A percentile compares a stretch with the other conserved stretches of the same genome.
These are phyloP conservation scores for Nicotiana sylvestris DNA, from an alignment of 257 asterid species.

Conservation along the genomic window DNA sequence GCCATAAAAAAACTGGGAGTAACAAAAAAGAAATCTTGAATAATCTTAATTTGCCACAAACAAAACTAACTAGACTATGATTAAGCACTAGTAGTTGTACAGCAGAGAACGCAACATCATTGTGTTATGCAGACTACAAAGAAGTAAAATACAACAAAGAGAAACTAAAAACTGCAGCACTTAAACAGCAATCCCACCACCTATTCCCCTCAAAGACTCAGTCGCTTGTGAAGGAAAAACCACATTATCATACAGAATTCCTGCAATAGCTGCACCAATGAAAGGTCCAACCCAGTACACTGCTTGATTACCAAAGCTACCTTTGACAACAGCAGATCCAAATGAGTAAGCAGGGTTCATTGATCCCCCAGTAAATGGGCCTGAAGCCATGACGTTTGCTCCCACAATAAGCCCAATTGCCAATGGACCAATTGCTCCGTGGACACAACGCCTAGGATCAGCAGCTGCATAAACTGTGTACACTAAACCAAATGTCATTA, in stretches of 20 bases:
- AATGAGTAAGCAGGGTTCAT: constrained; percentile 83
- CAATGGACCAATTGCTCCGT: constrained; percentile 62
- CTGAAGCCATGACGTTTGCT: constrained; percentile 73
- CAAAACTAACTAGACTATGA: not conserved
- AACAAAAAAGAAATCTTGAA: not conserved
- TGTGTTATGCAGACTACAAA: not conserved
- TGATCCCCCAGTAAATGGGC: constrained; percentile 82
- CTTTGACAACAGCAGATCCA: constrained; percentile 60
- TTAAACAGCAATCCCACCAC: constrained; percentile 30
- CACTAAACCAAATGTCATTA: constrained; percentile 70
- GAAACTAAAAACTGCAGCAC: not conserved
- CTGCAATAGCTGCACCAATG: constrained; percentile 68
- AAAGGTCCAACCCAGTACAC: constrained; percentile 86
- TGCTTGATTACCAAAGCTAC: constrained; percentile 72
- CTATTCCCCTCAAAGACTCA: constrained; percentile 35
- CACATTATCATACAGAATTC: constrained; percentile 60
- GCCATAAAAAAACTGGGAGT: not conserved
- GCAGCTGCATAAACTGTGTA: constrained; percentile 64
- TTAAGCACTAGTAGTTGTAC: not conserved
- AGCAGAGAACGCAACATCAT: not conserved
- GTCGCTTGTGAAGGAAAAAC: constrained; percentile 44
- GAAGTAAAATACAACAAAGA: not conserved
- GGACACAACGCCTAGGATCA: constrained; percentile 48
- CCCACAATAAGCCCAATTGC: constrained; percentile 60
- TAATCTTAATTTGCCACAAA: not conserved